These are phyloP conservation scores for Chlorella sp. DNA, from an alignment of 139 green algal genomes.

Conservation along the genomic window DNA sequence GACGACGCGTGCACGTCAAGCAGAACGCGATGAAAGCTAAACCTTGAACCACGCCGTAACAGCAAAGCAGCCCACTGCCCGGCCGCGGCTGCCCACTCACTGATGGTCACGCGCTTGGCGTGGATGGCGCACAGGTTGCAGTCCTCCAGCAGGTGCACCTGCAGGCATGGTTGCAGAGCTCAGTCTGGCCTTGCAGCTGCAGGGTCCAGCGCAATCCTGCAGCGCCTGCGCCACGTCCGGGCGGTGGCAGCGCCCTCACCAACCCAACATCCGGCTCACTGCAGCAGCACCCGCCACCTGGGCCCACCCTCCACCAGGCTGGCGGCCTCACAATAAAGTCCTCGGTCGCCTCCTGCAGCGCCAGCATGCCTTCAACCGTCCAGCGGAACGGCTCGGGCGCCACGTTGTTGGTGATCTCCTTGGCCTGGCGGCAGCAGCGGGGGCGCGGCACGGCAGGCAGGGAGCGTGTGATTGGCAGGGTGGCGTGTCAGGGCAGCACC, in stretches of 20 bases:
- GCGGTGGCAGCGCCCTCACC: too few species aligned
- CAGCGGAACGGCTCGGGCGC: conserved; percentile 94
- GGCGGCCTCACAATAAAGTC: conserved; percentile 84
- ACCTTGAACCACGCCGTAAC: too few species aligned
- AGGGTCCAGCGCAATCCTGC: too few species aligned
- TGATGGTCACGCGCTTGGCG: conserved; percentile 94
- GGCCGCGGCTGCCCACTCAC: too few species aligned
- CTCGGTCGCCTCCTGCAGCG: conserved; percentile 92
- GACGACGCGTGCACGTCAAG: too few species aligned
- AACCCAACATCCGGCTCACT: too few species aligned
- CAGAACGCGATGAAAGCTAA: too few species aligned
- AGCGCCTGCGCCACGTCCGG: too few species aligned
- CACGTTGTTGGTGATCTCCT: conserved; percentile 93
- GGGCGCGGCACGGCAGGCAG: not conserved
- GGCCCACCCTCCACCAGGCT: too few species aligned
- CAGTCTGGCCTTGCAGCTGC: not conserved
- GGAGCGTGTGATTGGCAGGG: not conserved
- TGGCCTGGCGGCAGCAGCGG: conserved; percentile 55
- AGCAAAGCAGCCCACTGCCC: too few species aligned
- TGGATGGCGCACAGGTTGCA: conserved; percentile 96
- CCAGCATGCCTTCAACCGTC: conserved; percentile 92
- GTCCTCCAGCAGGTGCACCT: conserved; percentile 95
- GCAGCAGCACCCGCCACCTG: too few species aligned
- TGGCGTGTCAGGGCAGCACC: not conserved
- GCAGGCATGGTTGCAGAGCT: not conserved